Evolutionary conservation across 306 rosid species (phyloP).

Genomic region (Aeschynomene evenia): DNA sequence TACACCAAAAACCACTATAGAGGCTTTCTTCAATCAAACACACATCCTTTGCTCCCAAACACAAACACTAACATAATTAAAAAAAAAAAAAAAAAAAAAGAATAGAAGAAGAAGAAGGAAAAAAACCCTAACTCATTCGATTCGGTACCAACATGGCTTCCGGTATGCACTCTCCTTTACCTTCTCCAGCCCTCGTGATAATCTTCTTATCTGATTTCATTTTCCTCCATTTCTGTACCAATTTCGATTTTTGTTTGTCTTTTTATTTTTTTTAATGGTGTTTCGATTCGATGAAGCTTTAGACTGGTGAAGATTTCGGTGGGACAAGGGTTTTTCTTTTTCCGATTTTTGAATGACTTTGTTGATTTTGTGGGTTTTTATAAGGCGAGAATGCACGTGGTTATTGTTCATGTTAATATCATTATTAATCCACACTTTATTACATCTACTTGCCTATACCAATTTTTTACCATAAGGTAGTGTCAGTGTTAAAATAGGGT

Average conservation of each 20-base stretch:
- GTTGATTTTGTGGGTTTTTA: neutral
- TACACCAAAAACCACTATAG: too few relatives aligned
- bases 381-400: slow-evolving; percentile 20
- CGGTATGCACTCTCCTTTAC: slow-evolving; percentile 22
- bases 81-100: too few relatives aligned
- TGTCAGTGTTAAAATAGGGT: neutral
- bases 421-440: neutral
- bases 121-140: slow-evolving; percentile 40
- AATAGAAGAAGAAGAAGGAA: too few relatives aligned
- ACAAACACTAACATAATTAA: too few relatives aligned
- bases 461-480: neutral
- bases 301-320: slow-evolving; percentile 6
- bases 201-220: neutral
- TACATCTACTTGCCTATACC: neutral
- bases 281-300: neutral
- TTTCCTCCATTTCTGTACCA: neutral
- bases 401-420: slow-evolving; percentile 10
- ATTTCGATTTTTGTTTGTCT: neutral
- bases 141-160: slow-evolving; percentile 37
- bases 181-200: neutral
- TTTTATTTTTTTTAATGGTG: neutral
- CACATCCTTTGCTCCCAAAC: too few relatives aligned
- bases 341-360: neutral
- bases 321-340: slow-evolving; percentile 3
- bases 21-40: too few relatives aligned